Base-by-base conservation (phyloP, 2,329 filamentous ascomycete genomes). In the Neodidymelliopsis sp. region DNA sequence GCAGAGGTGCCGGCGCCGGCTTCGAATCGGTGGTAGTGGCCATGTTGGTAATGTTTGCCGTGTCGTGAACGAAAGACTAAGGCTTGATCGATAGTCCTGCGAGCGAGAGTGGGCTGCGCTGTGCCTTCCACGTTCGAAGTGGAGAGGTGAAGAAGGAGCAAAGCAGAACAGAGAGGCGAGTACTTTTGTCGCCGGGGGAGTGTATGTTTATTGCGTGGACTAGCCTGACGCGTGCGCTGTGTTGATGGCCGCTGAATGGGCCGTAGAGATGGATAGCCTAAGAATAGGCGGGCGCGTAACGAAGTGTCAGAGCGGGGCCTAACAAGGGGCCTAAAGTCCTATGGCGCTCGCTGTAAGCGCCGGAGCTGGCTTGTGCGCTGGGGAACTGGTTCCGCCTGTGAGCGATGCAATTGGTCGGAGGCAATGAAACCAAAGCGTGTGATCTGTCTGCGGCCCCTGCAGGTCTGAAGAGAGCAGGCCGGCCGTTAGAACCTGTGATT, bases 21-120 rank as follows among this genome's bases (percentile, higher is more conserved):
- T 78, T 79, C 42, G 70, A 62, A 44, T 74, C 66, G 46, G 72
- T 73, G 39, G 72, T 72, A 27, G 72, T 60, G 54, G 71, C 71
- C 71, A 73, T 74, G 63, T 57, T 60, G 62, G 52, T 41, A 57
- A 48, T 42, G 44, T 35, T 49, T 58, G 53, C 45, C 40, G 56
- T 58, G 59, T 45, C 49, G 43, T 59, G 54, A 69, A 64, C 59
- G 67, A 70, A 59, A 60, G 68, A 69, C 61, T 60, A 36, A 54
- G 54, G 36, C 37, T 64, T 57, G 51, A 57, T 54, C 49, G 57
- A 50, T 44, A 44, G 40, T 52, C 34, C 44, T 56, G 52, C 47
- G 49, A 58, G 53, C 58, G 60, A 60, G 47, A 48, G 56, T 55
- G 52, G 55, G 55, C 59, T 58, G 62, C 61, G 54, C 58, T 57